phyloP scores from a whole-genome alignment of 202 grass and related monocot species.

The Hordeum pubiflorum region DNA sequence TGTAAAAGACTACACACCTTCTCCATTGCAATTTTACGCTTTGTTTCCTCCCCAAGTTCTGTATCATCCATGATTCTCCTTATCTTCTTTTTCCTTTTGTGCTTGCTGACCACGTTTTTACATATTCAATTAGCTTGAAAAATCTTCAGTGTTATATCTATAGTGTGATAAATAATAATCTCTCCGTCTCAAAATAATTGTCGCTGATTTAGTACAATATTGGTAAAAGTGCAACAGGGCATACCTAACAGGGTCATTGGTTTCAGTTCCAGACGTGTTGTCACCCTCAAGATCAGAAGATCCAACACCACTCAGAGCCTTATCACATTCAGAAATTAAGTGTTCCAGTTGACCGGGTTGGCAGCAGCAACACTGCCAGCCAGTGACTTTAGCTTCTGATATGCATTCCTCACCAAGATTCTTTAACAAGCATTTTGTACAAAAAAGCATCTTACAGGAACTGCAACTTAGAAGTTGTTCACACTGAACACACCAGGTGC shows the following conservation, averaged over 20 bases:
- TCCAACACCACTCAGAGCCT: slow-evolving; percentile 39
- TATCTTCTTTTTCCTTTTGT: slow-evolving; percentile 72
- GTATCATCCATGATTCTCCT: slow-evolving; percentile 94
- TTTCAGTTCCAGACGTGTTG: slow-evolving; percentile 43
- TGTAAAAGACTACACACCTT: slow-evolving; percentile 57
- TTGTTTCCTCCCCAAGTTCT: slow-evolving; percentile 97
- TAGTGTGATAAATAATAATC: not conserved
- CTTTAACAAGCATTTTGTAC: slow-evolving; percentile 57
- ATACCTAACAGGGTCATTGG: slow-evolving; percentile 52
- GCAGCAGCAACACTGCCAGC: slow-evolving; percentile 87
- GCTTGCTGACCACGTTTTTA: slow-evolving; percentile 37
- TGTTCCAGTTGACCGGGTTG: slow-evolving; percentile 53
- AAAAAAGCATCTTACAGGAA: slow-evolving; percentile 81
- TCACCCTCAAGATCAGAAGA: slow-evolving; percentile 65
- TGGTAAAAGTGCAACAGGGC: not conserved
- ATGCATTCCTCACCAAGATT: slow-evolving; percentile 79
- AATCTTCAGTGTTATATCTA: not conserved
- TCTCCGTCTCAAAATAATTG: too few species aligned
- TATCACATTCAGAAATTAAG: slow-evolving; percentile 77
- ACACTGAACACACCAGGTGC: slow-evolving; percentile 80
- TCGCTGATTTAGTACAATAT: not conserved
- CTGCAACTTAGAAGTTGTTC: slow-evolving; percentile 68
- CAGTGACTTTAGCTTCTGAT: slow-evolving; percentile 50
- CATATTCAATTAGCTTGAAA: not conserved
- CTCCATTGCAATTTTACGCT: slow-evolving; percentile 83